Base-by-base conservation (phyloP, 2,329 filamentous ascomycete species). In the Venturiaceae sp. region DNA sequence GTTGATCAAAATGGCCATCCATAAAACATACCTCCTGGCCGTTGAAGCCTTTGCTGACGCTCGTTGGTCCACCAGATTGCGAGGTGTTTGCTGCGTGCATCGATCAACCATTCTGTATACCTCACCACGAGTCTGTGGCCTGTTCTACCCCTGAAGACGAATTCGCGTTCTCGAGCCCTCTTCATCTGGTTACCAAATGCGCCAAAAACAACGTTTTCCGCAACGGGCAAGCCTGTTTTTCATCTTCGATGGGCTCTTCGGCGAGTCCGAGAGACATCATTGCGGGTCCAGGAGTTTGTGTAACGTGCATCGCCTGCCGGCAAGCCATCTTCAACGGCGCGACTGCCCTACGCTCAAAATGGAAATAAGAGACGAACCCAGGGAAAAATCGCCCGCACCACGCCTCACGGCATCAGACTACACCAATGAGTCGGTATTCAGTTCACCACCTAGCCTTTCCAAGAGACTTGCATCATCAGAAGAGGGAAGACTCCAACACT, bases 211-310 rank as follows among this genome's bases (percentile, higher is more conserved):
- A 28, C 6, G 3, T 50, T 47, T 7, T 30, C 44, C 44, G 13
- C 44, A 28, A 28, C 23, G 19, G 44, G 44, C 26, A 50, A 32
- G 44, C 23, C 19, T 50, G 26, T 6, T n/a, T 30, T n/a, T 28
- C 11, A 47, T 47, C 41, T 16, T 14, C 26, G 3, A 50, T 30
- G 26, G 13, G 26, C 26, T 32, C 13, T 3, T 50, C 44, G 44
- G 44, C 44, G 44, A 30, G 13, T 30, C 44, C 44, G 44, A 50
- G 44, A 50, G 44, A 50, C 44, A 50, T 30, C 7, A 47, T 47
- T 28, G 26, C 44, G 44, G 44, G 44, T 50, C 44, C 44, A 50
- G 44, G 44, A 50, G 44, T 50, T n/a, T 32, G 44, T 50, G 44
- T 3, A 50, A 8, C 44, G 9, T 30, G 44, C 44, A 47, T 47